These are phyloP conservation scores for Penicillium flavigenum DNA, from an alignment of 495 filamentous ascomycete genomes.

Conservation along the genomic window DNA sequence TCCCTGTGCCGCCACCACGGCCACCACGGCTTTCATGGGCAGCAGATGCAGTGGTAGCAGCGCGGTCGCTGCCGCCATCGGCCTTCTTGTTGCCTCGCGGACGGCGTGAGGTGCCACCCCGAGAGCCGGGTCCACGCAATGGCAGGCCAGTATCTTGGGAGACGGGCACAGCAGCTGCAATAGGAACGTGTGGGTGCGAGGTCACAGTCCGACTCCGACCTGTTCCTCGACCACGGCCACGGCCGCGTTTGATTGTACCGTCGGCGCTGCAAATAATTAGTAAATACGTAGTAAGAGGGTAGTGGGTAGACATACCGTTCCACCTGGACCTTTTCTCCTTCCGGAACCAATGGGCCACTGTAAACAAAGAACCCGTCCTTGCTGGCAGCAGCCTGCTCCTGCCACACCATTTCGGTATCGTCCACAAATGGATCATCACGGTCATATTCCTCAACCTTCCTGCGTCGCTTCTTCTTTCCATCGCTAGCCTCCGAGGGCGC, in stretches of 20 bases:
- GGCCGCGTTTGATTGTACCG: slow-evolving; percentile 73
- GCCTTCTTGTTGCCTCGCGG: slow-evolving; percentile 78
- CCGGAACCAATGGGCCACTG: slow-evolving; percentile 78
- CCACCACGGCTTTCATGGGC: slow-evolving; percentile 30
- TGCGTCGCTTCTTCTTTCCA: slow-evolving; percentile 64
- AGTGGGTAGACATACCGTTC: slow-evolving; percentile 56
- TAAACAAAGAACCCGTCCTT: slow-evolving; percentile 93
- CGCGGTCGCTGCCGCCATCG: slow-evolving; percentile 50
- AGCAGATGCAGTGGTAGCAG: slow-evolving; percentile 21
- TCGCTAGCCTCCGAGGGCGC: slow-evolving; percentile 49
- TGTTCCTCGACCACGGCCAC: slow-evolving; percentile 66
- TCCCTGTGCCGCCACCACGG: slow-evolving; percentile 29
- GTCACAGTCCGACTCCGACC: slow-evolving; percentile 46
- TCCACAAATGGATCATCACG: slow-evolving; percentile 97
- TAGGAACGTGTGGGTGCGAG: slow-evolving; percentile 39
- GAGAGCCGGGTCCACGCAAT: slow-evolving; percentile 70
- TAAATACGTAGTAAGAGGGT: slow-evolving; percentile 3
- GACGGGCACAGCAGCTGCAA: slow-evolving; percentile 42
- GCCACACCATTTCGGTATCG: slow-evolving; percentile 92
- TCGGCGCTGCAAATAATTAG: slow-evolving; percentile 59
- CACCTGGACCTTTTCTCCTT: slow-evolving; percentile 83
- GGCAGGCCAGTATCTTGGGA: slow-evolving; percentile 49
- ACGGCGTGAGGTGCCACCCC: slow-evolving; percentile 79
- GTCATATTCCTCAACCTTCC: slow-evolving; percentile 94
- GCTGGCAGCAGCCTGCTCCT: slow-evolving; percentile 89